Conservation (phyloP, 805 yeast genomes). For the Tetrapisispora iriomotensis region DNA sequence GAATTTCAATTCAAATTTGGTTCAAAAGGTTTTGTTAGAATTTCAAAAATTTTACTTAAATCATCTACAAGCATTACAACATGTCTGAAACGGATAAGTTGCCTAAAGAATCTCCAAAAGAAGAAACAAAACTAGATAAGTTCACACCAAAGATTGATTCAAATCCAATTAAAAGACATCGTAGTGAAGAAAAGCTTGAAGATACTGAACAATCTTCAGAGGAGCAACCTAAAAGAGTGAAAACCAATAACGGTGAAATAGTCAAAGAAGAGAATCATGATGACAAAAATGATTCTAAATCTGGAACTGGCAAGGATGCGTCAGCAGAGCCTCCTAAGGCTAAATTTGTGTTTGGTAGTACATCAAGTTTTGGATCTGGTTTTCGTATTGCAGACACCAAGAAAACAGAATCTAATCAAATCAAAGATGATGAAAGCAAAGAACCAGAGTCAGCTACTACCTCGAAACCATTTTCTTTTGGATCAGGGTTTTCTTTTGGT, state of each 20-base stretch:
- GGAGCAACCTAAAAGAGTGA: background rate
- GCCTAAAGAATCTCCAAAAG: background rate
- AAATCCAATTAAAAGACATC: slow-evolving; percentile 1
- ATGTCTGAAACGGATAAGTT: too few relatives aligned
- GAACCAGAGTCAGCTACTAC: slow-evolving; percentile 1
- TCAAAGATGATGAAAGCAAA: slow-evolving; percentile 2
- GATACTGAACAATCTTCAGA: background rate
- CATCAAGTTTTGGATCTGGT: slow-evolving; percentile 39
- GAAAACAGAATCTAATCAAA: slow-evolving; percentile 3
- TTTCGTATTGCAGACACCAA: slow-evolving; percentile 18
- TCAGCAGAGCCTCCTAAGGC: slow-evolving; percentile 25
- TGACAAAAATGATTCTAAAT: background rate
- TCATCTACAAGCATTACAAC: too few relatives aligned
- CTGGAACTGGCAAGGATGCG: slow-evolving; percentile 1
- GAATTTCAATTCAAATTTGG: too few relatives aligned
- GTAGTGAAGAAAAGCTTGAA: background rate
- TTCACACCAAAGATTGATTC: background rate
- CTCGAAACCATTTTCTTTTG: slow-evolving; percentile 31
- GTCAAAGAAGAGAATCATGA: background rate
- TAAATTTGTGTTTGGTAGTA: slow-evolving; percentile 47
- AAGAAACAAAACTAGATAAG: background rate
- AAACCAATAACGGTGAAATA: background rate
- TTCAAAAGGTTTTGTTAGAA: too few relatives aligned
- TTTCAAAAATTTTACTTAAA: too few relatives aligned
- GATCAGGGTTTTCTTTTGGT: slow-evolving; percentile 38